These are phyloP conservation scores for Cordyceps militaris DNA, from an alignment of 2,329 filamentous ascomycete species.

Conservation along the genomic window DNA sequence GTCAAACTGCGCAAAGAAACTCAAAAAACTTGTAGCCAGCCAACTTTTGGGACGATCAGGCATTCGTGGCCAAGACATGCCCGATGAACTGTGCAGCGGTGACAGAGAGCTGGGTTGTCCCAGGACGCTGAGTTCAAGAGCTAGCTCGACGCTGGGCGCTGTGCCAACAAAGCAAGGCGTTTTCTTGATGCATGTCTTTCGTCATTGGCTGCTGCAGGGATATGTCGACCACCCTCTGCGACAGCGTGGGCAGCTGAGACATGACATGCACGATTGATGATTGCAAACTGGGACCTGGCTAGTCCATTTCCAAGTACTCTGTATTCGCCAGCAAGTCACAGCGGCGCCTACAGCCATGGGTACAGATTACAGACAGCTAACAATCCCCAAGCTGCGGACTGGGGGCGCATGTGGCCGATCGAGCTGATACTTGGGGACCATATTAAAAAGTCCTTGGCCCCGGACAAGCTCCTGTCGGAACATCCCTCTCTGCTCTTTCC, in stretches of 20 bases:
- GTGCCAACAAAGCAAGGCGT: conserved; percentile 6
- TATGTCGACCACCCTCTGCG: conserved; percentile 1
- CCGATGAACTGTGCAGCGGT: background rate
- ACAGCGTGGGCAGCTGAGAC: conserved; percentile 7
- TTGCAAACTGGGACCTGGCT: conserved; percentile 11
- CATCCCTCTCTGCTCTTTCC: background rate
- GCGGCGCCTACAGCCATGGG: background rate
- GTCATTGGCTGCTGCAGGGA: conserved; percentile 10
- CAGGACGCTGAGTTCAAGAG: background rate
- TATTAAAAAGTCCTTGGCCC: conserved; percentile 8
- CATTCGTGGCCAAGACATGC: background rate
- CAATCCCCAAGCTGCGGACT: background rate
- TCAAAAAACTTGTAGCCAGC: background rate
- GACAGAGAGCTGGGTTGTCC: background rate
- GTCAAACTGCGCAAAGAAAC: conserved; percentile 1
- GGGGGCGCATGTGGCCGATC: conserved; percentile 2
- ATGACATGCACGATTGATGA: conserved; percentile 11
- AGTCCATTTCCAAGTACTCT: conserved; percentile 1
- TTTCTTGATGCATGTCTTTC: conserved; percentile 7
- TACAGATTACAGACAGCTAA: background rate
- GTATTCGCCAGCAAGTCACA: background rate
- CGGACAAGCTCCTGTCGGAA: background rate
- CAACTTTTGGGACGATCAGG: background rate
- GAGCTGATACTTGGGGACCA: background rate
- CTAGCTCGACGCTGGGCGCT: background rate